These are phyloP conservation scores for Neofusicoccum umdonicola DNA, from an alignment of 2,329 filamentous ascomycete genomes.

Conservation along the genomic window DNA sequence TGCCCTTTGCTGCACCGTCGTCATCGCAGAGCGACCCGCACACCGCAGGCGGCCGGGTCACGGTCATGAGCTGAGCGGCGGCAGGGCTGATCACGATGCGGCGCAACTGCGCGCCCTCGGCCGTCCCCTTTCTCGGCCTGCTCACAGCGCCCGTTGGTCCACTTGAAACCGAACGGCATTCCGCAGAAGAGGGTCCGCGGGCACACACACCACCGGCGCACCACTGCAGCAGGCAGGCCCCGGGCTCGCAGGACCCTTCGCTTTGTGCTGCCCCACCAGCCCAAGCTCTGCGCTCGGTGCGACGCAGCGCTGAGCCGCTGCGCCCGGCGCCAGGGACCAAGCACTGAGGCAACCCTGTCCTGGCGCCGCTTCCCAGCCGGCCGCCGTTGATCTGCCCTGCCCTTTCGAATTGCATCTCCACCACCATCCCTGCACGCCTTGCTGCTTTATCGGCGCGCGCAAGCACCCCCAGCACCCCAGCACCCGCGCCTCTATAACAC, in stretches of 20 bases:
- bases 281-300: background rate
- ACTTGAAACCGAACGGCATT: slow-evolving; percentile 1
- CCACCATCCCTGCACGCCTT: slow-evolving; percentile 4
- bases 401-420: slow-evolving; percentile 7
- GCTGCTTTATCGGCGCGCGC: slow-evolving; percentile 12
- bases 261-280: slow-evolving; percentile 11
- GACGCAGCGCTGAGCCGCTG: slow-evolving; percentile 12
- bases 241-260: background rate
- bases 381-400: slow-evolving; percentile 10
- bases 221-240: background rate
- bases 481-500: slow-evolving; percentile 5
- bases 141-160: background rate
- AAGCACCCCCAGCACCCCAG: background rate
- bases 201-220: slow-evolving; percentile 11
- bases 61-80: background rate
- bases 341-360: background rate
- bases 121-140: background rate
- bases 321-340: slow-evolving; percentile 12
- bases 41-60: too few species aligned
- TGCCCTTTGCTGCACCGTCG: background rate
- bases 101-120: background rate
- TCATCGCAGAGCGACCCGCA: background rate
- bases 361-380: slow-evolving; percentile 1
- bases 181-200: background rate
- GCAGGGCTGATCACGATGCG: background rate